These are phyloP conservation scores for Chlorella sp. DNA, from an alignment of 139 green algal genomes.

Conservation along the genomic window DNA sequence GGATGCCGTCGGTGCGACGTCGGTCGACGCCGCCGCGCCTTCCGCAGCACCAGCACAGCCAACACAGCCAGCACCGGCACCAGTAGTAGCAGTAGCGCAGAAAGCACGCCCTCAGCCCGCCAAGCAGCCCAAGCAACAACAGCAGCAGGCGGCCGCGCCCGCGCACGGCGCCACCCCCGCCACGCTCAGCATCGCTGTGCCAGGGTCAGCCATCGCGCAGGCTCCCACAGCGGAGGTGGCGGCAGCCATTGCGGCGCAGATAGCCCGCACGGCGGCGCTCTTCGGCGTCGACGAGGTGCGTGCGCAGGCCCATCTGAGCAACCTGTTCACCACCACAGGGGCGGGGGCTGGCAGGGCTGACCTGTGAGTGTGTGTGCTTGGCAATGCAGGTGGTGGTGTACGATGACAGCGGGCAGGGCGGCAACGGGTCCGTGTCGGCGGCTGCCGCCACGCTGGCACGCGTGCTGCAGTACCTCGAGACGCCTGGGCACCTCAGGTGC, in stretches of 20 bases:
- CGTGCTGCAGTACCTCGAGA: slow-evolving; percentile 82
- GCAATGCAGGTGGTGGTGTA: slow-evolving; percentile 57
- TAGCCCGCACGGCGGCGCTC: slow-evolving; percentile 66
- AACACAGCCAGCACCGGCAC: neutral
- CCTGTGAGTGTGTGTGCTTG: too few species aligned
- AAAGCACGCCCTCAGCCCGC: too few species aligned
- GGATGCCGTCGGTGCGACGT: too few species aligned
- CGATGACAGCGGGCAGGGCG: slow-evolving; percentile 39
- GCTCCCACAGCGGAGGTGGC: slow-evolving; percentile 63
- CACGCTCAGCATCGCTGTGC: slow-evolving; percentile 68
- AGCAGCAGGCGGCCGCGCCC: neutral
- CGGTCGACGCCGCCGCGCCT: too few species aligned
- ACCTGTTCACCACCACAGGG: too few species aligned
- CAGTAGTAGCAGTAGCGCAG: too few species aligned
- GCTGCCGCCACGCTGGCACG: slow-evolving; percentile 66
- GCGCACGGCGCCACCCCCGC: neutral
- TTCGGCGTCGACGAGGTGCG: slow-evolving; percentile 78
- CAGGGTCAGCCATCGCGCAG: slow-evolving; percentile 70
- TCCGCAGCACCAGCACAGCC: neutral
- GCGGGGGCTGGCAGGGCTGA: too few species aligned
- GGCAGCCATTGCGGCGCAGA: slow-evolving; percentile 58
- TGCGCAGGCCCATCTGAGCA: too few species aligned
- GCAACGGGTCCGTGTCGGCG: neutral
- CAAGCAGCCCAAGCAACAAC: slow-evolving; percentile 1
- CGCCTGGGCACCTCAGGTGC: slow-evolving; percentile 31